Evolutionary conservation across 768 basidiomycete species (phyloP), one percentile per base, ranked within the genome.

Genomic region (Psilocybe tampanensis): DNA sequence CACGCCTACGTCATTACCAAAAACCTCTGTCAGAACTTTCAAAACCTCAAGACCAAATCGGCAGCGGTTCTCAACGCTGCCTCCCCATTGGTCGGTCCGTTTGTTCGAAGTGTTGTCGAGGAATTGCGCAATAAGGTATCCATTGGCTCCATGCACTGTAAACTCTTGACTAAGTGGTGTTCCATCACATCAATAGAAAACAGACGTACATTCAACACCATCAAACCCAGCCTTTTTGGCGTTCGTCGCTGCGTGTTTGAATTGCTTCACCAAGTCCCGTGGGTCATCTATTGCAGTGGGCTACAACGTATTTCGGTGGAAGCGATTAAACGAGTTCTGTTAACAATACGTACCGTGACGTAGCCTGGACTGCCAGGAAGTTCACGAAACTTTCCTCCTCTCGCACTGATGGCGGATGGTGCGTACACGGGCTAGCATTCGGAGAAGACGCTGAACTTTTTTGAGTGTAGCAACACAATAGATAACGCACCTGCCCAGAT

Each of bases 171-270:
- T 15, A 26, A 33, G 51, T 29, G 47, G 48, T 18, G 18, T 18
- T 18, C 6, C 18, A 45, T 2, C n/a, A 54, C 3, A 11, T 8
- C 9, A 18, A 11, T 15, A 5, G 9, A 12, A 62, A 70, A 24
- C 6, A 3, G 24, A 53, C 29, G 23, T 63, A 78, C 78, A 56
- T 68, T 84, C 81, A 26, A 82, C 76, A 4, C 82, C 82, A 60
- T 84, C 82, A 61, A 82, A 83, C 2, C 82, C 82, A 21, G 80
- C 80, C 48, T 72, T 72, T 44, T 78, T 79, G 2, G 81, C 81
- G 42, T 78, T 78, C 23, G 71, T 44, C 1, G 80, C 82, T 0
- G 80, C 78, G 45, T 73, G 59, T 52, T 71, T 77, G 69, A 68
- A 82, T 34, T 68, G 65, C 12, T 68, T 64, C 19, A 81, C 66